Evolutionary conservation across 805 yeast genomes (phyloP).

Genomic region (Candida quercuum): DNA sequence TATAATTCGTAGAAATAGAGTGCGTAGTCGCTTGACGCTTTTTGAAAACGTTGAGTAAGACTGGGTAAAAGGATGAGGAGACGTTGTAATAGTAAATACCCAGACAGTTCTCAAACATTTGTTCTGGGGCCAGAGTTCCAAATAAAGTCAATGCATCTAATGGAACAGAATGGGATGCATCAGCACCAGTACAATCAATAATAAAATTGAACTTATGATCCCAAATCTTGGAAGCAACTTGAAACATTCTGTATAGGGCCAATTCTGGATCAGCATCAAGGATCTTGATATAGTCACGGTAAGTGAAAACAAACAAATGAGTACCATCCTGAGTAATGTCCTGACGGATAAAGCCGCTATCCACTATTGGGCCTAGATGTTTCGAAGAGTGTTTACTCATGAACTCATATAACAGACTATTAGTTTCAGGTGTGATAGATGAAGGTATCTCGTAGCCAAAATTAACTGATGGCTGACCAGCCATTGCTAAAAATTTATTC

Average conservation of each 20-base stretch:
- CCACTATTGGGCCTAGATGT: constrained; percentile 40
- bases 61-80: constrained; percentile 22
- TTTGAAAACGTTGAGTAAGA: constrained; percentile 22
- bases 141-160: constrained; percentile 31
- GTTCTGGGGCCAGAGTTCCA: constrained; percentile 44
- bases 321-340: constrained; percentile 68
- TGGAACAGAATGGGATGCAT: constrained; percentile 23
- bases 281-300: constrained; percentile 31
- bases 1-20: constrained; percentile 17
- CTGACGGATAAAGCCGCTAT: constrained; percentile 48
- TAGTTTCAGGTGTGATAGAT: constrained; percentile 43
- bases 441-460: constrained; percentile 53
- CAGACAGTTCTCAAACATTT: constrained; percentile 45
- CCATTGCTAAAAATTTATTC: constrained; percentile 40
- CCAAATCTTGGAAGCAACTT: constrained; percentile 68
- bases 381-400: constrained; percentile 62
- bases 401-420: constrained; percentile 59
- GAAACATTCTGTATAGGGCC: constrained; percentile 54
- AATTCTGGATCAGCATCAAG: constrained; percentile 40
- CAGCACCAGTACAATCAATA: constrained; percentile 64
- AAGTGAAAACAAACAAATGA: constrained; percentile 57
- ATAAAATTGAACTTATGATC: constrained; percentile 57
- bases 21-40: constrained; percentile 12
- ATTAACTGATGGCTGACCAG: constrained; percentile 57
- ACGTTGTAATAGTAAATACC: constrained; percentile 45